phyloP scores from a whole-genome alignment of 2,329 filamentous ascomycete genomes.

The Talaromyces verruculosus region DNA sequence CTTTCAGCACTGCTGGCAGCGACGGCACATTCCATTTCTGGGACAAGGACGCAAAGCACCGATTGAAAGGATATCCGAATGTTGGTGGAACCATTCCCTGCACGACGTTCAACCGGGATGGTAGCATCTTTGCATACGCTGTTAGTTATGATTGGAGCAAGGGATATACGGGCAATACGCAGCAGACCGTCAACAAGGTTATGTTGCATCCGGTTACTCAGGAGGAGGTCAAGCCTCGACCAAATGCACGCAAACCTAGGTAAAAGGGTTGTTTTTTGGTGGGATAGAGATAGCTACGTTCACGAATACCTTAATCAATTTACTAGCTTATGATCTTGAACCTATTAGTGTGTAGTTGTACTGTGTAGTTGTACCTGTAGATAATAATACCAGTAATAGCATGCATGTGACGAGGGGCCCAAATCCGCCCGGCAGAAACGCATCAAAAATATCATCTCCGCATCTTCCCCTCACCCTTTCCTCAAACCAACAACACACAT shows the following conservation, averaged over 20 bases:
- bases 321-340: neutral
- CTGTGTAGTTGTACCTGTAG: neutral
- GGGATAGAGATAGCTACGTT: neutral
- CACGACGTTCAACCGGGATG: constrained; percentile 86
- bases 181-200: constrained; percentile 69
- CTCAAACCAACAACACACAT: neutral
- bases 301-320: neutral
- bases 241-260: constrained; percentile 45
- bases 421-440: constrained; percentile 17
- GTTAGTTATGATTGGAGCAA: constrained; percentile 99
- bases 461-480: neutral
- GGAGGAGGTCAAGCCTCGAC: constrained; percentile 63
- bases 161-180: constrained; percentile 82
- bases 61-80: constrained; percentile 82
- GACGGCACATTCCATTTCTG: constrained; percentile 82
- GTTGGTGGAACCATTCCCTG: constrained; percentile 84
- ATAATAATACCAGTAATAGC: neutral
- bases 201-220: constrained; percentile 75
- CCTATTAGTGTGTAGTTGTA: neutral
- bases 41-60: constrained; percentile 88
- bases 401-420: constrained; percentile 10
- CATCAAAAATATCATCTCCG: constrained; percentile 4
- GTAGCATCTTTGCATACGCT: constrained; percentile 82
- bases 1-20: constrained; percentile 94
- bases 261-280: constrained; percentile 26